Evolutionary conservation across 768 basidiomycete species (phyloP).

Genomic region (Termitomyces sp.): DNA sequence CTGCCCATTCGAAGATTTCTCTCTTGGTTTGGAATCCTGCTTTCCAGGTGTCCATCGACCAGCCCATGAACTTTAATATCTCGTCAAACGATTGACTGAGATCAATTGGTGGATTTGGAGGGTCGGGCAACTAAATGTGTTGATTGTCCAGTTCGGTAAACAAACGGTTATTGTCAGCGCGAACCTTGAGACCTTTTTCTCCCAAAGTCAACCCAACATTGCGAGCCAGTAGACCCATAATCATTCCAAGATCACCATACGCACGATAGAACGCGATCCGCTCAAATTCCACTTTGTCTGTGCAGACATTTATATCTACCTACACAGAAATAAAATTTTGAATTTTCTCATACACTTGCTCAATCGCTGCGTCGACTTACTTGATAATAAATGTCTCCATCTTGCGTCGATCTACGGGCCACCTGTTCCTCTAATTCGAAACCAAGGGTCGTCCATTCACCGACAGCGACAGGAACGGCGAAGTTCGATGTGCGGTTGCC

Average conservation of each 20-base stretch:
- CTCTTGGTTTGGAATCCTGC: conserved; percentile 50
- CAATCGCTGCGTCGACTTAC: conserved; percentile 15
- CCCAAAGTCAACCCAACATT: conserved; percentile 47
- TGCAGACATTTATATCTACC: conserved; percentile 63
- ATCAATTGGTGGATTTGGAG: conserved; percentile 39
- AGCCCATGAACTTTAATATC: conserved; percentile 53
- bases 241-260: conserved; percentile 73
- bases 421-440: conserved; percentile 24
- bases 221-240: conserved; percentile 51
- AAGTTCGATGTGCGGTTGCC: conserved; percentile 54
- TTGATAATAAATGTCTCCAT: conserved; percentile 37
- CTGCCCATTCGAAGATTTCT: conserved; percentile 59
- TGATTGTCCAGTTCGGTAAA: not conserved
- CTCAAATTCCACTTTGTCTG: conserved; percentile 42
- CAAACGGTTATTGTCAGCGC: not conserved
- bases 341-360: not conserved
- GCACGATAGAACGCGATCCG: conserved; percentile 51
- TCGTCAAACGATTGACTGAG: conserved; percentile 41
- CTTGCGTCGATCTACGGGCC: conserved; percentile 18
- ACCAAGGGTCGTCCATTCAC: conserved; percentile 32
- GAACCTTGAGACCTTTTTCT: conserved; percentile 51
- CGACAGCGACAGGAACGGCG: conserved; percentile 40
- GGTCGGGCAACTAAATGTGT: conserved; percentile 29
- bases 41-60: conserved; percentile 48
- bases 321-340: conserved; percentile 17